These are phyloP conservation scores for Trichocomaceae sp. DNA, from an alignment of 2,329 filamentous ascomycete species.

Conservation along the genomic window DNA sequence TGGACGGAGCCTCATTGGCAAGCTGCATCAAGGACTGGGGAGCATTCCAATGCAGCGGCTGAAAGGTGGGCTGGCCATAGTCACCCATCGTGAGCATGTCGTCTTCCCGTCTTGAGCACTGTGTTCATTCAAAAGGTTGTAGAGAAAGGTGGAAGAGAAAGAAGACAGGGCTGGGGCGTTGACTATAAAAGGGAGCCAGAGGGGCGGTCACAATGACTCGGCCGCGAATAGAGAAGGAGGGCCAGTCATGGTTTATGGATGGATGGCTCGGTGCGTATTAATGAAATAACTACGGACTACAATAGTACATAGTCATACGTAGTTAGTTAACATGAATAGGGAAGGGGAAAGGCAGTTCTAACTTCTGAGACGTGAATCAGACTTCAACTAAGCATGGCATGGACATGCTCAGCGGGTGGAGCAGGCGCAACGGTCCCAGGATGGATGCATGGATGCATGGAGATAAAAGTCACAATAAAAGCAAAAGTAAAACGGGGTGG, in stretches of 20 bases:
- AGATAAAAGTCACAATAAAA: background rate
- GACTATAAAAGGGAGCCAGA: slow-evolving; percentile 4
- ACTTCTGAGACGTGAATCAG: background rate
- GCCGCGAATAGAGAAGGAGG: background rate
- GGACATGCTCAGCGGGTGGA: background rate
- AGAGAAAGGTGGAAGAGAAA: slow-evolving; percentile 8
- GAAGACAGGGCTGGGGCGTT: background rate
- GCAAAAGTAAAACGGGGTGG: background rate
- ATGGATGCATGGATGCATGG: background rate
- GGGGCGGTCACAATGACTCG: slow-evolving; percentile 3
- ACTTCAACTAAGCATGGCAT: background rate
- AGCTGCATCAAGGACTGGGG: slow-evolving; percentile 21
- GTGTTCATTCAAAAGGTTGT: background rate
- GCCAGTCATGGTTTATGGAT: slow-evolving; percentile 1
- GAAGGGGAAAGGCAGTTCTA: background rate
- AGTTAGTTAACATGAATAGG: too few relatives aligned
- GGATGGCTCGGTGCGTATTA: background rate
- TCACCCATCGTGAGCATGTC: slow-evolving; percentile 20
- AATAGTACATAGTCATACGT: background rate
- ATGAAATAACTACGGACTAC: background rate
- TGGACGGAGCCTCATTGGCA: slow-evolving; percentile 38
- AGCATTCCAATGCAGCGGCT: slow-evolving; percentile 24
- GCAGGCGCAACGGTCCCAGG: background rate
- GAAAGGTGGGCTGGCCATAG: slow-evolving; percentile 24
- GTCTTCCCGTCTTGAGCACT: background rate